Percentiles rank a stretch among this genome's conserved stretches.
Evolutionary conservation across 768 basidiomycete species (phyloP).

Genomic region (Suillus hirtellus): DNA sequence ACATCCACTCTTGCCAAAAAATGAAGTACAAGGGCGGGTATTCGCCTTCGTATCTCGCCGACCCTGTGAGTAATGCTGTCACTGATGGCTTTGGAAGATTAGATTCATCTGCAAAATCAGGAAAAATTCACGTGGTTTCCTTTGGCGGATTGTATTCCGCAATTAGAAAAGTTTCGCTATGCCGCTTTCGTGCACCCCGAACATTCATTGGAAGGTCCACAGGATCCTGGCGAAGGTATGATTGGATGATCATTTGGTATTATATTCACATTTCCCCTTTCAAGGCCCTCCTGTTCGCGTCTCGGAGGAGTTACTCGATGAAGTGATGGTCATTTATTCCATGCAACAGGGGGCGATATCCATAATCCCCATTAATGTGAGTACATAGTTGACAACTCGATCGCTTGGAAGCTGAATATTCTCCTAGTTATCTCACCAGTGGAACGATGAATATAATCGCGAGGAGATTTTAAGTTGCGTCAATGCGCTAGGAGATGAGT

Average conservation of each 20-base stretch:
- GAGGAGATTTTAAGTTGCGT: constrained; percentile 43
- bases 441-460: constrained; percentile 32
- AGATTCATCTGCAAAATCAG: constrained; percentile 36
- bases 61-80: constrained; percentile 59
- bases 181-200: constrained; percentile 68
- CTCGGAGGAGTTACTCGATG: constrained; percentile 23
- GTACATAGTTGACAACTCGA: constrained; percentile 7
- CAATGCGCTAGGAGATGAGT: constrained; percentile 42
- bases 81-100: constrained; percentile 4
- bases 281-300: constrained; percentile 9
- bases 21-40: constrained; percentile 98
- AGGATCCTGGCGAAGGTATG: constrained; percentile 30
- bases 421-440: constrained; percentile 25
- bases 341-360: constrained; percentile 22
- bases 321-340: constrained; percentile 25
- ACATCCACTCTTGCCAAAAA: constrained; percentile 89
- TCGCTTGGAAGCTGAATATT: constrained; percentile 13
- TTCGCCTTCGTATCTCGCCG: constrained; percentile 80
- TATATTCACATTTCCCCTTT: neutral
- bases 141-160: constrained; percentile 52
- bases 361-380: constrained; percentile 29
- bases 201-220: constrained; percentile 44
- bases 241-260: neutral
- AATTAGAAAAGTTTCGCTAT: constrained; percentile 71
- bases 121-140: constrained; percentile 80